phyloP scores from a whole-genome alignment of 352 stramenopile genomes.

The Phytophthora pistaciae region DNA sequence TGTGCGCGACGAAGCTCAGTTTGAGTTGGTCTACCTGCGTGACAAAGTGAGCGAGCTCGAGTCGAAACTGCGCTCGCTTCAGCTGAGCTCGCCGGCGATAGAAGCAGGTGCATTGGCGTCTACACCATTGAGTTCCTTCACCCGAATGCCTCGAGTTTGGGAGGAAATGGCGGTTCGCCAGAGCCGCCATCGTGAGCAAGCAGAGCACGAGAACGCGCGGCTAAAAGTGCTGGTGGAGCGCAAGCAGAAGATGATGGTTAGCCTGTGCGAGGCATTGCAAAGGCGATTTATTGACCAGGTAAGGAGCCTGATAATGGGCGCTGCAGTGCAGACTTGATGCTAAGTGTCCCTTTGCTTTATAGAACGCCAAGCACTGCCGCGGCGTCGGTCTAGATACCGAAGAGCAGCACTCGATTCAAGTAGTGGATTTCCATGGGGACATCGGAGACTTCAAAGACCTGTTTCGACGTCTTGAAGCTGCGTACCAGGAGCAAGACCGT shows the following conservation, averaged over 20 bases:
- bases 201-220: conserved; percentile 30
- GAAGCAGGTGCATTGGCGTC: background rate
- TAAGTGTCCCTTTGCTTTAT: background rate
- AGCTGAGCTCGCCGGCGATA: background rate
- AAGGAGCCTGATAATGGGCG: background rate
- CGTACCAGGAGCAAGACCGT: too few relatives aligned
- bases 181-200: conserved; percentile 2
- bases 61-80: conserved; percentile 47
- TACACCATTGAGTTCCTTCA: background rate
- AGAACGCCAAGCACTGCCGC: background rate
- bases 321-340: too few relatives aligned
- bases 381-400: background rate
- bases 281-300: conserved; percentile 20
- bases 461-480: conserved; percentile 21
- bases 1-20: conserved; percentile 42
- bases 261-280: conserved; percentile 9
- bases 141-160: conserved; percentile 3
- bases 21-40: conserved; percentile 68
- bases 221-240: conserved; percentile 29
- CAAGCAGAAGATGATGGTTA: conserved; percentile 21
- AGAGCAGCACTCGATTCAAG: background rate
- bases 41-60: conserved; percentile 59
- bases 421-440: conserved; percentile 22
- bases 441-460: conserved; percentile 33
- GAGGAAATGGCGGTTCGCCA: conserved; percentile 11